These are phyloP conservation scores for Stephanodiscus minutulus DNA, from an alignment of 108 stramenopile genomes.

Conservation along the genomic window DNA sequence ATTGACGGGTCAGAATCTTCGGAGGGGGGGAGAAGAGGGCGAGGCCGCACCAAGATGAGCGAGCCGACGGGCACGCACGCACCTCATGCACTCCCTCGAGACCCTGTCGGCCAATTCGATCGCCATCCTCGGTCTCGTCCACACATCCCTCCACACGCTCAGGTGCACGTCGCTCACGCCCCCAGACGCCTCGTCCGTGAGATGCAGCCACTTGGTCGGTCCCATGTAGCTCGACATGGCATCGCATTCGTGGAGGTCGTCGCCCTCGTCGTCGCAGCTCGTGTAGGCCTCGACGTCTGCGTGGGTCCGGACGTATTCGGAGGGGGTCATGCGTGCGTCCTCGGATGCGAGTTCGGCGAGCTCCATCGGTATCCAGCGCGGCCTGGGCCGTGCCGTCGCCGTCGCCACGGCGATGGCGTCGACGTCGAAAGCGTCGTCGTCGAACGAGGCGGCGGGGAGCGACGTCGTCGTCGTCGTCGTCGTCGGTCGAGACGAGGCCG, in stretches of 20 bases:
- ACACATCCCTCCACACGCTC: constrained; percentile 39
- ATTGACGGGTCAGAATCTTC: neutral
- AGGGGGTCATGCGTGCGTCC: constrained; percentile 7
- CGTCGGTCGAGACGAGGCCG: too few relatives aligned
- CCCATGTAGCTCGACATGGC: constrained; percentile 36
- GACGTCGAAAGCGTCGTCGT: too few relatives aligned
- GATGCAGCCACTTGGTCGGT: constrained; percentile 49
- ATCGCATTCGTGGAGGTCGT: constrained; percentile 47
- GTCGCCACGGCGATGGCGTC: too few relatives aligned
- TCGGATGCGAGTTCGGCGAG: constrained; percentile 31
- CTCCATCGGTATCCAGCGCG: constrained; percentile 40
- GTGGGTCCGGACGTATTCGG: constrained; percentile 16
- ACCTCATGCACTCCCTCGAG: constrained; percentile 36
- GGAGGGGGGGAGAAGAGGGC: too few relatives aligned
- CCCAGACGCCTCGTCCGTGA: constrained; percentile 18
- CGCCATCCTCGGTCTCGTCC: constrained; percentile 31
- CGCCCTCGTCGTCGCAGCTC: constrained; percentile 45
- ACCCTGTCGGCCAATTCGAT: constrained; percentile 46
- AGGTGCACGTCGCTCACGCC: constrained; percentile 28
- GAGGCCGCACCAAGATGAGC: too few relatives aligned
- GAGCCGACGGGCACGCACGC: too few relatives aligned
- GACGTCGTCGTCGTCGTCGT: too few relatives aligned
- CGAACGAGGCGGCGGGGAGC: too few relatives aligned
- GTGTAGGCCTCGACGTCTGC: constrained; percentile 46
- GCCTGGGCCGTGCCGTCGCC: too few relatives aligned